Percentiles rank a stretch among this genome's conserved stretches.
Evolutionary conservation across 257 asterid genomes (phyloP).

Genomic region (Vinca minor): DNA sequence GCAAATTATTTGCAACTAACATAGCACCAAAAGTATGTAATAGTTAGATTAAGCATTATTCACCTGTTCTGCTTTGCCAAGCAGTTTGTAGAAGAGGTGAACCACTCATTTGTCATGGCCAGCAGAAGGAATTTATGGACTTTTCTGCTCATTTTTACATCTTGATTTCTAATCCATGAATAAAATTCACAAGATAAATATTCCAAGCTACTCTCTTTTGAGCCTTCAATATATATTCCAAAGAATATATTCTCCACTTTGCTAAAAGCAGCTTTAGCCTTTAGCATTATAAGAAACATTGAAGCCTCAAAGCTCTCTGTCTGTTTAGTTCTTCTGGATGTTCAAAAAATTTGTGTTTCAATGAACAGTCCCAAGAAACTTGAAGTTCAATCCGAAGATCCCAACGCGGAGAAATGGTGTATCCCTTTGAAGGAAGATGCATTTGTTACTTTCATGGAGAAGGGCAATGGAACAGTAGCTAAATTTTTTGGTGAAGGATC

Average conservation of each 20-base stretch:
- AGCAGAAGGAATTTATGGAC: slow-evolving; percentile 4
- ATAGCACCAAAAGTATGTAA: too few relatives aligned
- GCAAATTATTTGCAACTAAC: too few relatives aligned
- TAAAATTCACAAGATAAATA: slow-evolving; percentile 23
- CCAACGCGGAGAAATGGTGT: slow-evolving; percentile 58
- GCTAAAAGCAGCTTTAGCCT: slow-evolving; percentile 1
- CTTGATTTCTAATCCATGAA: neutral
- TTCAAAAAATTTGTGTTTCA: slow-evolving; percentile 3
- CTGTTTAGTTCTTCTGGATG: neutral
- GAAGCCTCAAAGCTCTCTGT: slow-evolving; percentile 9
- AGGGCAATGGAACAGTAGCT: slow-evolving; percentile 29
- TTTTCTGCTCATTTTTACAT: slow-evolving; percentile 6
- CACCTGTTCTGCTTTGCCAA: too few relatives aligned
- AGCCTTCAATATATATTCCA: slow-evolving; percentile 32
- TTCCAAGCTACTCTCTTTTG: slow-evolving; percentile 30
- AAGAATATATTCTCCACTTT: slow-evolving; percentile 36
- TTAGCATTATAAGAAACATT: slow-evolving; percentile 12
- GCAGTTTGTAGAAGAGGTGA: neutral
- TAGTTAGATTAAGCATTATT: too few relatives aligned
- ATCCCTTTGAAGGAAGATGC: slow-evolving; percentile 56
- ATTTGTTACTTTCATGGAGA: slow-evolving; percentile 31
- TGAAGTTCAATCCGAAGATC: slow-evolving; percentile 45
- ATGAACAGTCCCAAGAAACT: slow-evolving; percentile 41
- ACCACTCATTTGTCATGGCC: neutral
- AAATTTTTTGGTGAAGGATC: slow-evolving; percentile 47